Evolutionary conservation across 2,329 filamentous ascomycete species (phyloP), one percentile per base, ranked within the genome.

Genomic region (Xylariaceae sp.): DNA sequence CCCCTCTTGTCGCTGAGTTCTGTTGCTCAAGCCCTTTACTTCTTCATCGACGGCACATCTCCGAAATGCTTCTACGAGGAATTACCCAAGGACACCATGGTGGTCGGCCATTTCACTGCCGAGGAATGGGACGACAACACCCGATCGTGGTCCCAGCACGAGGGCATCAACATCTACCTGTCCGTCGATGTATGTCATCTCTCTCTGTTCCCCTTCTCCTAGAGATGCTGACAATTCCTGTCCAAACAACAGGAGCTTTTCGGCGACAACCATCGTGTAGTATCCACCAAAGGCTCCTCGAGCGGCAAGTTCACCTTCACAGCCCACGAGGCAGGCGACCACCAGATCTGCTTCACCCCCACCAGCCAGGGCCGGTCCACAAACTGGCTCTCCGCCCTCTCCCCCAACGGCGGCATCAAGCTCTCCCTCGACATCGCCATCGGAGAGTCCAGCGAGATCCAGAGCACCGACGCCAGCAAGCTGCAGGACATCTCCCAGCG

Each of bases 1-100:
- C 73, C 88, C 54, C 72, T 90, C 60, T 77, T 90, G 66, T 78
- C 87, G 56, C 77, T 92, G 71, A 75, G 75, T 71, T 74, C 79
- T 51, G 74, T 80, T 54, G 84, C 88, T 57, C 88, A 91, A 69
- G 91, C 92, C 51, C 82, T 99, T 53, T 93, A 96, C 84, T 96
- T 99, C 80, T 97, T 89, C 78, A 86, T 97, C 71, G 91, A 97
- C 70, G 89, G 88, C 66, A 81, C 82, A 45, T 77, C 83, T 60
- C 87, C 90, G 62, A 97, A 95, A 76, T 99, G 94, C 76, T 99
- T 99, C 84, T 96, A 89, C 75, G 94, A 99, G 77, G 93, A 97
- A 73, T 82, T 99, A 54, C 92, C 94, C 60, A 97, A 97, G 79
- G 93, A 96, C 72, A 97, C 94, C 13, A 77, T 99, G 53, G 93